Evolutionary conservation across 2,329 filamentous ascomycete genomes (phyloP), one percentile per base, ranked within the genome.

Genomic region (Hymenoscyphus fructigenus): DNA sequence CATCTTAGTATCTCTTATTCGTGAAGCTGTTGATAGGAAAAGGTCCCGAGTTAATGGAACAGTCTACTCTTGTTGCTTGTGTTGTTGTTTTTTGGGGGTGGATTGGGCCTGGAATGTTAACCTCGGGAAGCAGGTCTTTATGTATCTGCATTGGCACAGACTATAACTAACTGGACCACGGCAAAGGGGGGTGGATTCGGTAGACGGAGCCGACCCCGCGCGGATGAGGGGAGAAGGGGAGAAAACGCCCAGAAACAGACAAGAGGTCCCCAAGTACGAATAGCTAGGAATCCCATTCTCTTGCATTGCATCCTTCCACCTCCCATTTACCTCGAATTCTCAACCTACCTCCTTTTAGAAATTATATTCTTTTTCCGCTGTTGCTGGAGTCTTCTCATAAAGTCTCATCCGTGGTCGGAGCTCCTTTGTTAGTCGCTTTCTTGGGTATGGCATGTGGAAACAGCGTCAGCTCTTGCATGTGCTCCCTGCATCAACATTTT

Each of bases 1-100:
- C 90, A 92, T 93, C 28, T 57, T 68, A 62, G 28, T 65, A 47
- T 62, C 17, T 29, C 32, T 63, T 59, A n/a, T 61, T 26, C 38
- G n/a, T 60, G 26, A 32, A 50, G n/a, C n/a, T 50, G 44, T 12
- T 50, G 44, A 23, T 50, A 50, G 12, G 50, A 12, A 47, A 41
- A 57, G 29, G 26, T 20, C 26, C 28, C 2, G 29, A 44, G 20
- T 41, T 23, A 23, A 20, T 20, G 50, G n/a, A 26, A 14, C 6
- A 12, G 26, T 50, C 32, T 56, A 50, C 4, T 63, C 14, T 59
- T 61, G 59, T 57, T 59, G 23, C 20, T 29, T 55, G 57, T 28
- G 29, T 29, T 44, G 44, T 50, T 50, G 44, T 50, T 20, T 50
- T 57, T 57, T n/a, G n/a, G 55, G 23, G 17, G n/a, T 23, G 29